Percentiles rank a stretch among this genome's conserved stretches.
Conservation (phyloP, 1,284 basidiomycete species). For the Entoloma clypeatum region DNA sequence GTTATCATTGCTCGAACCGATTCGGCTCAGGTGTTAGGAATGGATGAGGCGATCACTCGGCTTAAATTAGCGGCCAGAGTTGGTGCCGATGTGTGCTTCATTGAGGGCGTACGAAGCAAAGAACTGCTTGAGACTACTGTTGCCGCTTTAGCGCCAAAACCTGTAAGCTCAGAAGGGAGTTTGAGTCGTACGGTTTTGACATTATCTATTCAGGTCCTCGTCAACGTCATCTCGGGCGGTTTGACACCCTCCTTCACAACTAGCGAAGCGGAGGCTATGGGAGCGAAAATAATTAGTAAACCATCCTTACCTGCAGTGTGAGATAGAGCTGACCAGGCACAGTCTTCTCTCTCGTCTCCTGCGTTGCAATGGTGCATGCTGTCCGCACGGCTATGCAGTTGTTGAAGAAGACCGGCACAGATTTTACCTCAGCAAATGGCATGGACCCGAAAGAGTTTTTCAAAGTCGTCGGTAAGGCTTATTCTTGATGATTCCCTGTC, state of each 20-base stretch:
- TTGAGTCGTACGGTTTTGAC: not conserved
- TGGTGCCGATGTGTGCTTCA: conserved; percentile 39
- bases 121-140: conserved; percentile 34
- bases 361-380: conserved; percentile 32
- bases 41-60: conserved; percentile 39
- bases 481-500: too few species aligned
- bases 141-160: conserved; percentile 32
- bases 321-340: too few species aligned
- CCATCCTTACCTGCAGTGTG: not conserved
- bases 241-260: conserved; percentile 39
- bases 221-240: conserved; percentile 42
- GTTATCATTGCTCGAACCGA: conserved; percentile 52
- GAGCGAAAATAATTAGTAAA: conserved; percentile 38
- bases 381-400: conserved; percentile 35
- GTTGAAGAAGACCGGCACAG: conserved; percentile 35
- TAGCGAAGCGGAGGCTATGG: conserved; percentile 35
- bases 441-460: conserved; percentile 37
- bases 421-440: conserved; percentile 28
- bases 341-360: conserved; percentile 38
- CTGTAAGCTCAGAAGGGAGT: conserved; percentile 22
- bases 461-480: conserved; percentile 33
- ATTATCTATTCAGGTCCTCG: conserved; percentile 26
- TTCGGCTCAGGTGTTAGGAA: conserved; percentile 34
- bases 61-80: conserved; percentile 36
- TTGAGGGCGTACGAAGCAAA: conserved; percentile 40